phyloP scores from a whole-genome alignment of 192 early-diverging fungal species.

The Mortierella claussenii region DNA sequence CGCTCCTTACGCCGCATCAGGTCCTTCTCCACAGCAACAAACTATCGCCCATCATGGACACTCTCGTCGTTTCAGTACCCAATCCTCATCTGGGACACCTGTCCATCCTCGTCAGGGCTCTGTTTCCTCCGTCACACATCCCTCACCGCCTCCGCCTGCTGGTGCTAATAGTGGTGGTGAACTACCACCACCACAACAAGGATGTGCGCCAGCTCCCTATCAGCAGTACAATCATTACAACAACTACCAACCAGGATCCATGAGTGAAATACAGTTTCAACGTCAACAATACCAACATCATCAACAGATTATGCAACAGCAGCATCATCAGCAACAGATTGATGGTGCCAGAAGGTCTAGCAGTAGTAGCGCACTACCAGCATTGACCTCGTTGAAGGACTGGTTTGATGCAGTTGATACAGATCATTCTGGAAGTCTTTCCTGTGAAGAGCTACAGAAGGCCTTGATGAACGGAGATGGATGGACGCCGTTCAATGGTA shows the following conservation, averaged over 20 bases:
- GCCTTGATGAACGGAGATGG: conserved; percentile 68
- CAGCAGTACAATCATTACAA: conserved; percentile 38
- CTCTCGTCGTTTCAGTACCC: too few species aligned
- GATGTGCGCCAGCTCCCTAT: conserved; percentile 1
- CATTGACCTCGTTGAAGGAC: conserved; percentile 30
- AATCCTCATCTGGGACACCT: too few species aligned
- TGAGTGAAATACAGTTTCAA: conserved; percentile 12
- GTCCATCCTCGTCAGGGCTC: too few species aligned
- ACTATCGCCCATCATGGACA: too few species aligned
- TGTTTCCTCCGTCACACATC: too few species aligned
- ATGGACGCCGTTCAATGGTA: conserved; percentile 72
- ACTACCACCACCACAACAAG: too few species aligned
- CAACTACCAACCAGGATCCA: conserved; percentile 24
- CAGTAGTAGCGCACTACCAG: background rate
- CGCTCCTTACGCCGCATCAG: too few species aligned
- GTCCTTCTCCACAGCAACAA: too few species aligned
- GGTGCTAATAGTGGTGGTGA: too few species aligned
- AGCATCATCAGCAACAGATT: conserved; percentile 11
- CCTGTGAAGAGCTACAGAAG: conserved; percentile 65
- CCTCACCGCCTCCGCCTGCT: too few species aligned
- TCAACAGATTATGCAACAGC: conserved; percentile 16
- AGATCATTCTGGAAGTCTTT: conserved; percentile 64
- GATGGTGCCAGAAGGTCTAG: background rate
- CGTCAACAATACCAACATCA: conserved; percentile 34
- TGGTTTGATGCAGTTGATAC: conserved; percentile 61